These are phyloP conservation scores for Penicillium sp. DNA, from an alignment of 2,329 filamentous ascomycete genomes.

Conservation along the genomic window DNA sequence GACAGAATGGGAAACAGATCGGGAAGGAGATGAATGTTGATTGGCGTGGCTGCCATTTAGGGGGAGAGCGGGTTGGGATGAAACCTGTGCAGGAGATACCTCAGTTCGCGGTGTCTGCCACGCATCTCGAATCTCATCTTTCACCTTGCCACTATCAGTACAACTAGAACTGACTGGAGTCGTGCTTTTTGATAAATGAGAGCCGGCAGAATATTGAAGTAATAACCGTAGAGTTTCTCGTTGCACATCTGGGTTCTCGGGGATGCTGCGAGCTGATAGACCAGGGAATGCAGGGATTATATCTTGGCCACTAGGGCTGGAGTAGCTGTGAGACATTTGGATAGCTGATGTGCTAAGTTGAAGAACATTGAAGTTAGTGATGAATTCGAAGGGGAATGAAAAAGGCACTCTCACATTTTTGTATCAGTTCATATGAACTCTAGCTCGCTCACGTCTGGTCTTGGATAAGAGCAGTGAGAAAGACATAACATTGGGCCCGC, in stretches of 20 bases:
- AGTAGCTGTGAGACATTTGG: not conserved
- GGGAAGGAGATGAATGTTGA: not conserved
- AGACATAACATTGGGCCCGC: slow-evolving; percentile 7
- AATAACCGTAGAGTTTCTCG: slow-evolving; percentile 1
- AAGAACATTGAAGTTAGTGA: not conserved
- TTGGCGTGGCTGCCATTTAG: not conserved
- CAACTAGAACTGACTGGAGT: not conserved
- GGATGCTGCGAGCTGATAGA: slow-evolving; percentile 3
- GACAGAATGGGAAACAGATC: not conserved
- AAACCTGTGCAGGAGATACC: not conserved
- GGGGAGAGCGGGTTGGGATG: not conserved
- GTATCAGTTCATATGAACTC: not conserved
- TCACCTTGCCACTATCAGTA: not conserved
- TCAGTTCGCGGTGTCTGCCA: not conserved
- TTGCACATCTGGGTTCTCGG: slow-evolving; percentile 3
- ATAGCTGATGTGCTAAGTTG: not conserved
- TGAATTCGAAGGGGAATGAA: not conserved
- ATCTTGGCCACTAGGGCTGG: not conserved
- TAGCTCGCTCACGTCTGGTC: slow-evolving; percentile 1
- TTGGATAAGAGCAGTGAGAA: slow-evolving; percentile 1
- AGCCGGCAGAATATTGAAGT: not conserved
- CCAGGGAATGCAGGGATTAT: slow-evolving; percentile 3
- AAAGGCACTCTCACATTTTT: not conserved
- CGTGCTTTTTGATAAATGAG: not conserved
- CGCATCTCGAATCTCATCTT: not conserved